Evolutionary conservation across 495 filamentous ascomycete species (phyloP), one percentile per base, ranked within the genome.

Genomic region (Podospora conica): DNA sequence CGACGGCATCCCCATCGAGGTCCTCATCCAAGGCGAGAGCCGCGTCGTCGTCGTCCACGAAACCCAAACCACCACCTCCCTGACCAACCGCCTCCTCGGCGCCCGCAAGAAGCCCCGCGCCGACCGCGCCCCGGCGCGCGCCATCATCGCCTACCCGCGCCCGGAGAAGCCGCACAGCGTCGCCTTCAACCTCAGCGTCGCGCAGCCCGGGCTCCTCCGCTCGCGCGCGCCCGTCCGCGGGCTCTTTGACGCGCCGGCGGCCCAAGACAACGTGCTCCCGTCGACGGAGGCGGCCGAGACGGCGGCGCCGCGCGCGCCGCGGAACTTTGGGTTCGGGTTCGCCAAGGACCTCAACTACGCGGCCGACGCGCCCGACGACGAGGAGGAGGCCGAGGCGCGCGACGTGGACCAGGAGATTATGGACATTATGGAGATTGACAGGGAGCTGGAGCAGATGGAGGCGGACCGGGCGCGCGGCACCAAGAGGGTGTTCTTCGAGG

Each of bases 11-110:
- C 83, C 82, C 22, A 65, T 78, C 21, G 88, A 91, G 63, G 78
- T 90, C 3, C 71, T 92, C 1, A 77, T 91, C 6, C 81, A 85
- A 9, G 86, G 87, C 33, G 89, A 92, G 70, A 85, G 83, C 66
- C 83, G 88, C 18, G 68, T 90, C 11, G 78, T 88, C 28, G 78
- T 89, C 48, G 77, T 90, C 23, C 82, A 86, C 12, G 80, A 82
- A 61, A 69, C 25, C 64, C 75, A 79, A 66, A 64, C 76, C 58
- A 75, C 74, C 27, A 70, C 73, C 11, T 76, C 78, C 15, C 68
- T 82, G 12, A 74, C 77, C 7, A 68, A 54, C 31, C 74, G 75
- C 4, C 68, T 76, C 2, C 58, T 75, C 22, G 71, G 68, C 54
- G 65, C 65, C 1, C 74, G 72, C 64, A 78, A 75, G 57, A 77